Base-by-base conservation (phyloP, 2,329 filamentous ascomycete genomes). In the Pseudogymnoascus sp. region DNA sequence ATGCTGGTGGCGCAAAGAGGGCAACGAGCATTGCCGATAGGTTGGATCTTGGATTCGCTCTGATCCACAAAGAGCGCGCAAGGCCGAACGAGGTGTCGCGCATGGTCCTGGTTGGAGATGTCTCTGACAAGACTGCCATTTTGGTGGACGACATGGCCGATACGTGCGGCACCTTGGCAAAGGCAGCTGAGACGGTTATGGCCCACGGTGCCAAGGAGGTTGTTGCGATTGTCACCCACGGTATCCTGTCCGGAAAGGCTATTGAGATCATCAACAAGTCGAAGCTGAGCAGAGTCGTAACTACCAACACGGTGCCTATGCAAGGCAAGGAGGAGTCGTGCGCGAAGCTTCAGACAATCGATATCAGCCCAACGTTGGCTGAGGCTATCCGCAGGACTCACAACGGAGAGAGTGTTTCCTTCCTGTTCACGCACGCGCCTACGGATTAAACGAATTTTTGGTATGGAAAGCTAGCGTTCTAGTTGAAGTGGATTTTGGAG, bases 121-220 rank as follows among this genome's bases (percentile, higher is more conserved):
- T 97, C 55, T 83, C 86, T 67, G 89, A 90, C 77, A 94, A 94
- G 78, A 87, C 93, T 31, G 93, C 93, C 64, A 97, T 99, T 72
- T 86, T 99, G 58, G 93, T 99, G 58, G 93, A 97, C 74, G 93
- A 97, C 74, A 97, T 97, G 91, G 92, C 92, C 33, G 93, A 97
- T 73, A 97, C 93, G 3, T 97, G 92, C 74, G 92, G 92, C 68
- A 96, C 91, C 1, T 79, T 89, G 10, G 85, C 82, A 74, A 97
- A 97, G 78, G 94, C 92, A 2, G 94, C 93, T 13, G 87, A 90
- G 62, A 93, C 92, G 0, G 84, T 97, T 60, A 90, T 93, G 74
- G 83, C 90, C 69, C 88, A 97, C 71, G 90, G 91, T 33, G 93
- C 94, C 1, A 86, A 85, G 67, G 86, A 95, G 72, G 92, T 96